Evolutionary conservation across 208 protist species (phyloP).

Genomic region (Novymonas esmeraldas): DNA sequence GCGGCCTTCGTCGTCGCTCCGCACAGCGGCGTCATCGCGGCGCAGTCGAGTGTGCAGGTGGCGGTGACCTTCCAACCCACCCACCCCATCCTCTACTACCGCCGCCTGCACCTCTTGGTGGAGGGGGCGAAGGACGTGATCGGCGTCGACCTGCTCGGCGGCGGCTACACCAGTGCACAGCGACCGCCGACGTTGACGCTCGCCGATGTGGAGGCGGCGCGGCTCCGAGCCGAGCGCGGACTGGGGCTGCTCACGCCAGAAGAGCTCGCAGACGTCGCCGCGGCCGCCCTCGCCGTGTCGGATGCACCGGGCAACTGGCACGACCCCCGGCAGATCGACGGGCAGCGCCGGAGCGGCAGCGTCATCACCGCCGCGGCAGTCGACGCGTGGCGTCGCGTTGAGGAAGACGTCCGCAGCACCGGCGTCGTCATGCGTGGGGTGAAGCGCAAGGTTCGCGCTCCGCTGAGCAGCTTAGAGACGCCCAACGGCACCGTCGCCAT

Average conservation of each 20-base stretch:
- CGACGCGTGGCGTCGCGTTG: slow-evolving; percentile 23
- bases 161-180: slow-evolving; percentile 60
- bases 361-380: slow-evolving; percentile 2
- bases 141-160: slow-evolving; percentile 85
- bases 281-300: slow-evolving; percentile 9
- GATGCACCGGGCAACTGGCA: not conserved
- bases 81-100: slow-evolving; percentile 84
- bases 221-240: slow-evolving; percentile 50
- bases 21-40: slow-evolving; percentile 49
- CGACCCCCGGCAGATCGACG: not conserved
- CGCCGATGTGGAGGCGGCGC: slow-evolving; percentile 67
- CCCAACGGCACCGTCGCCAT: slow-evolving; percentile 15
- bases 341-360: not conserved
- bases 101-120: slow-evolving; percentile 76
- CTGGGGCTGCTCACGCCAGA: slow-evolving; percentile 61
- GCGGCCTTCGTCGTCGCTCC: slow-evolving; percentile 71
- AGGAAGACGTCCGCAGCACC: slow-evolving; percentile 26
- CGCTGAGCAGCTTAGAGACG: slow-evolving; percentile 23
- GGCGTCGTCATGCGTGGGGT: slow-evolving; percentile 20
- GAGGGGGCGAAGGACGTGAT: slow-evolving; percentile 51
- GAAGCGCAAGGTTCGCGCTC: slow-evolving; percentile 14
- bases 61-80: slow-evolving; percentile 75
- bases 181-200: slow-evolving; percentile 69
- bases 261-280: slow-evolving; percentile 59
- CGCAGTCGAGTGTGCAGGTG: slow-evolving; percentile 49